Percentiles rank a stretch among this genome's conserved stretches.
phyloP scores from a whole-genome alignment of 176 grass and related monocot species.

The Oropetium thomaeum region DNA sequence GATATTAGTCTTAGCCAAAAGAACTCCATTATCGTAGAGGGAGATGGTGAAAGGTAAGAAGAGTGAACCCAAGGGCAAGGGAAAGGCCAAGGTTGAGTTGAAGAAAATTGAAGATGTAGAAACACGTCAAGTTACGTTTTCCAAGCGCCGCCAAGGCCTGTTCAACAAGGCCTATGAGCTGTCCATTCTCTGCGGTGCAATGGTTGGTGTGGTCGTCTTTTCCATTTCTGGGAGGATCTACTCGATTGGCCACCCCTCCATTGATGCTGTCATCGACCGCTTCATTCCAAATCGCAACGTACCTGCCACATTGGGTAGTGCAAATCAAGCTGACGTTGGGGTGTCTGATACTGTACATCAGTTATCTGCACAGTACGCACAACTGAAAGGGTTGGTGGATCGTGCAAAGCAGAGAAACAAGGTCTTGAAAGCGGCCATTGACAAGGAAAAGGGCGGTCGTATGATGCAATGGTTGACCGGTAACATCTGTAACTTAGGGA shows the following conservation, averaged over 20 bases:
- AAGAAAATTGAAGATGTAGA: background rate
- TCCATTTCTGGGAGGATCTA: background rate
- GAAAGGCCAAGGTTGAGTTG: background rate
- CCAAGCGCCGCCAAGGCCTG: too few relatives aligned
- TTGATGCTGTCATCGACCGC: background rate
- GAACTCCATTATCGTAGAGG: too few relatives aligned
- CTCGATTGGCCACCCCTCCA: background rate
- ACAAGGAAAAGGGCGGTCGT: background rate
- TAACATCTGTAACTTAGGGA: background rate
- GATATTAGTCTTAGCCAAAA: too few relatives aligned
- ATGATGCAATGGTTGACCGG: background rate
- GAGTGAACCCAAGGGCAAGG: too few relatives aligned
- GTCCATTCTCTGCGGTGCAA: too few relatives aligned
- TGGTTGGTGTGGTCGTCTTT: background rate
- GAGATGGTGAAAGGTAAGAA: background rate
- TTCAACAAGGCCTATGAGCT: too few relatives aligned
- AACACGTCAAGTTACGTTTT: background rate
- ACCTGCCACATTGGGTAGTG: background rate
- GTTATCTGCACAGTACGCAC: background rate
- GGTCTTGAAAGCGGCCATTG: background rate
- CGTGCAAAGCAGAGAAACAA: background rate
- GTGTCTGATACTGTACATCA: background rate
- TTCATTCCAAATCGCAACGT: background rate
- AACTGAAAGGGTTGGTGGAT: background rate
- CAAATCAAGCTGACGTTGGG: background rate